Conservation (phyloP, 495 filamentous ascomycete species). For the Penicillium chermesinum region DNA sequence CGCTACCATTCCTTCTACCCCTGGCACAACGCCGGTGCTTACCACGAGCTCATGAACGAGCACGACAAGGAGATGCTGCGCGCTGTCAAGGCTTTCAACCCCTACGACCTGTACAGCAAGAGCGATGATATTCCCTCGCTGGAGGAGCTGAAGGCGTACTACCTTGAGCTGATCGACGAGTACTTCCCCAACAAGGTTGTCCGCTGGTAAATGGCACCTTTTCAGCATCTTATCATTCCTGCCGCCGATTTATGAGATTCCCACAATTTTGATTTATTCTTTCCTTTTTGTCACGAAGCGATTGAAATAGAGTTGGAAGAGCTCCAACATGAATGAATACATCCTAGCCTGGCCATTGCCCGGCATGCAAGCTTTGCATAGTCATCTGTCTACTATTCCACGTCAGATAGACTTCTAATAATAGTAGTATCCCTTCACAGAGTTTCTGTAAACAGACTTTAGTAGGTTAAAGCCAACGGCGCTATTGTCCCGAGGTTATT, state of each 20-base stretch:
- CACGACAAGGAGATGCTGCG: conserved; percentile 72
- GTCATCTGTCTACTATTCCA: not conserved
- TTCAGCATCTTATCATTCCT: not conserved
- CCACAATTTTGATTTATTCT: conserved; percentile 7
- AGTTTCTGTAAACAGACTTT: no score
- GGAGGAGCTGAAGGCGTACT: conserved; percentile 70
- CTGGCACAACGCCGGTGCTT: conserved; percentile 78
- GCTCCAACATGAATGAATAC: not conserved
- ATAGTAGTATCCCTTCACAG: no score
- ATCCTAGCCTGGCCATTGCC: not conserved
- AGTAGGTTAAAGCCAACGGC: no score
- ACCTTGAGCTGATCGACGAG: conserved; percentile 77
- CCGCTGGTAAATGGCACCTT: conserved; percentile 58
- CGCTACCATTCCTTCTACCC: conserved; percentile 87
- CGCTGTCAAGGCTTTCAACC: conserved; percentile 82
- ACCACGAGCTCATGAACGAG: conserved; percentile 73
- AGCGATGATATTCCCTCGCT: conserved; percentile 71
- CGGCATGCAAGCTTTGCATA: not conserved
- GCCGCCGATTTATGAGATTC: not conserved
- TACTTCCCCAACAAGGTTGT: conserved; percentile 74
- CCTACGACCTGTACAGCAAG: conserved; percentile 90
- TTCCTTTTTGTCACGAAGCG: conserved; percentile 1
- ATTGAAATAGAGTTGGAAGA: not conserved
- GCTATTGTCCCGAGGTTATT: no score
- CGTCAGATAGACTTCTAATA: no score